Conservation (phyloP, 495 filamentous ascomycete genomes). For the Pyrenopolyporus hunteri region DNA sequence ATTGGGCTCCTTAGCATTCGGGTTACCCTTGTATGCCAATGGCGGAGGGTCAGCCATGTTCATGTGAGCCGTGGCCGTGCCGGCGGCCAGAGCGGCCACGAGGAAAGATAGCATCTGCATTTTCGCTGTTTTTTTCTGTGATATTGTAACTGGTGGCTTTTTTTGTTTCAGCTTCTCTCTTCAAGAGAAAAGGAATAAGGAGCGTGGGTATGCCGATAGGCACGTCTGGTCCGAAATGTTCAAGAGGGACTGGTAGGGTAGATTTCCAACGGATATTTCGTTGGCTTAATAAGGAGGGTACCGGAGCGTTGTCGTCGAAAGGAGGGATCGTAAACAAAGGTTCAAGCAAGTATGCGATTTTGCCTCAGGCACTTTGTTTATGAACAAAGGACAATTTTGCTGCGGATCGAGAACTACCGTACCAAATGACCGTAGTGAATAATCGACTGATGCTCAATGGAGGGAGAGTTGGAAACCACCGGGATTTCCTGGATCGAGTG, state of each 20-base stretch:
- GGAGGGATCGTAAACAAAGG: constrained; percentile 21
- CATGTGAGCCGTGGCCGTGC: constrained; percentile 61
- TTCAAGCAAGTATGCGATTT: background rate
- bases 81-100: constrained; percentile 43
- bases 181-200: constrained; percentile 14
- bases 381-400: constrained; percentile 11
- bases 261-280: constrained; percentile 12
- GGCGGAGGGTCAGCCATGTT: constrained; percentile 63
- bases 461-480: constrained; percentile 30
- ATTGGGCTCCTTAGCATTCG: constrained; percentile 45
- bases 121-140: constrained; percentile 27
- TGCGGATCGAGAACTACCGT: constrained; percentile 18
- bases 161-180: constrained; percentile 15
- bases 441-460: constrained; percentile 30
- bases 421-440: constrained; percentile 32
- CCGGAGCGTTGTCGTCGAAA: constrained; percentile 6
- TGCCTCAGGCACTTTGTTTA: constrained; percentile 22
- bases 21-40: constrained; percentile 60
- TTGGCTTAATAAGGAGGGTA: constrained; percentile 14
- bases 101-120: constrained; percentile 46
- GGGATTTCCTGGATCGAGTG: constrained; percentile 35
- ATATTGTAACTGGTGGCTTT: constrained; percentile 2
- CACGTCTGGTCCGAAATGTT: constrained; percentile 14
- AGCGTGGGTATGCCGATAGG: constrained; percentile 26
- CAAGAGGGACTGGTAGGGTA: background rate